phyloP scores from a whole-genome alignment of 345 rosid genomes.

The Cardamine occulta region DNA sequence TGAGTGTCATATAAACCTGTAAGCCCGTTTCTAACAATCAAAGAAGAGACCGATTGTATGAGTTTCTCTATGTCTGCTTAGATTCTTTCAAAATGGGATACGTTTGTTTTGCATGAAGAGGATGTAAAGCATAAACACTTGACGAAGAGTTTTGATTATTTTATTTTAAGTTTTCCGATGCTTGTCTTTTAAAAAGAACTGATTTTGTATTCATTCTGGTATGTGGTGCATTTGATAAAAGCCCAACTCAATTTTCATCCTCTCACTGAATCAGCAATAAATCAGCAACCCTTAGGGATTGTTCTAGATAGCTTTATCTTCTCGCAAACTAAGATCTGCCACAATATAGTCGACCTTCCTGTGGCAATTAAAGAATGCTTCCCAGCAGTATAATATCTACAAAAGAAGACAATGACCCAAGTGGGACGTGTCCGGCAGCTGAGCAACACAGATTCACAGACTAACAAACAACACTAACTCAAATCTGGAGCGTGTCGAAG shows the following conservation, averaged over 20 bases:
- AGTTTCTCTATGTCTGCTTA: not conserved
- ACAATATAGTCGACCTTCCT: too few relatives aligned
- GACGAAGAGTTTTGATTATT: constrained; percentile 12
- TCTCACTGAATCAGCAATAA: too few relatives aligned
- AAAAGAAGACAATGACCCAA: too few relatives aligned
- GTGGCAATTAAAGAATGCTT: too few relatives aligned
- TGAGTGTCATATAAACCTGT: not conserved
- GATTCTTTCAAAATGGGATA: not conserved
- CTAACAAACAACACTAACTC: not conserved
- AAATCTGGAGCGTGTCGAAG: not conserved
- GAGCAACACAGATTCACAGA: not conserved
- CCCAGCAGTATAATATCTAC: too few relatives aligned
- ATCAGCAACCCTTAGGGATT: too few relatives aligned
- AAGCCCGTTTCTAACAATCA: constrained; percentile 23
- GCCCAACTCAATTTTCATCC: not conserved
- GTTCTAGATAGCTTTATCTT: too few relatives aligned
- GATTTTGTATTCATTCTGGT: constrained; percentile 13
- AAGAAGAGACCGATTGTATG: not conserved
- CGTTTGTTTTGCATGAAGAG: constrained; percentile 4
- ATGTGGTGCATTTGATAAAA: not conserved
- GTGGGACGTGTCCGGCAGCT: not conserved
- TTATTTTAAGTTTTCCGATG: not conserved
- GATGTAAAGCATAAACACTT: not conserved
- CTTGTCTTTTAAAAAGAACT: not conserved
- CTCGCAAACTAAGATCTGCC: too few relatives aligned